Evolutionary conservation across 306 rosid species (phyloP).

Genomic region (Castanea sativa): DNA sequence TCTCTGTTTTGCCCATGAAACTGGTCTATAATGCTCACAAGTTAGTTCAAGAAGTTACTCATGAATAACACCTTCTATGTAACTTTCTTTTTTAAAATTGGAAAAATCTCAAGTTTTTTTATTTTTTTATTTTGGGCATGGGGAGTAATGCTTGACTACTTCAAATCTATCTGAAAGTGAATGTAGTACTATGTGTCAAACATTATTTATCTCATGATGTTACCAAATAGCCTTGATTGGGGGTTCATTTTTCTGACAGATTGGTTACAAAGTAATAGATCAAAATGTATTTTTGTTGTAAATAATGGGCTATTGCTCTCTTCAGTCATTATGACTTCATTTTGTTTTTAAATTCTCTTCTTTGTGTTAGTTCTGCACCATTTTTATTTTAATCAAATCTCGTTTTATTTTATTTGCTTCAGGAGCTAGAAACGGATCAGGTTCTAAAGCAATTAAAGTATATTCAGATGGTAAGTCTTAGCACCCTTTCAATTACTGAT

Average conservation of each 20-base stretch:
- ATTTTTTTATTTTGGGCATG: background rate
- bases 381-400: background rate
- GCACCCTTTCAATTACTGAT: slow-evolving; percentile 4
- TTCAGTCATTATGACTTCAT: no score
- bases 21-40: background rate
- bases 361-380: background rate
- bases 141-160: background rate
- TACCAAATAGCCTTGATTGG: no score
- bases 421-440: slow-evolving; percentile 79
- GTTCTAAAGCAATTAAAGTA: slow-evolving; percentile 78
- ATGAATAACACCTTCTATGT: background rate
- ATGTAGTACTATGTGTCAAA: no score
- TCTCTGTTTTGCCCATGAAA: background rate
- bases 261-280: no score
- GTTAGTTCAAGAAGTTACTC: background rate
- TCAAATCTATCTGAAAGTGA: no score
- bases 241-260: no score
- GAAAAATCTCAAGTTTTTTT: background rate
- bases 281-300: no score
- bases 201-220: no score
- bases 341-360: no score
- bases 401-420: slow-evolving; percentile 27
- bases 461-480: slow-evolving; percentile 63
- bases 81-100: background rate
- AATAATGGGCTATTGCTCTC: no score